phyloP scores from a whole-genome alignment of 805 yeast genomes.

The Spencermartinsiella europaea region DNA sequence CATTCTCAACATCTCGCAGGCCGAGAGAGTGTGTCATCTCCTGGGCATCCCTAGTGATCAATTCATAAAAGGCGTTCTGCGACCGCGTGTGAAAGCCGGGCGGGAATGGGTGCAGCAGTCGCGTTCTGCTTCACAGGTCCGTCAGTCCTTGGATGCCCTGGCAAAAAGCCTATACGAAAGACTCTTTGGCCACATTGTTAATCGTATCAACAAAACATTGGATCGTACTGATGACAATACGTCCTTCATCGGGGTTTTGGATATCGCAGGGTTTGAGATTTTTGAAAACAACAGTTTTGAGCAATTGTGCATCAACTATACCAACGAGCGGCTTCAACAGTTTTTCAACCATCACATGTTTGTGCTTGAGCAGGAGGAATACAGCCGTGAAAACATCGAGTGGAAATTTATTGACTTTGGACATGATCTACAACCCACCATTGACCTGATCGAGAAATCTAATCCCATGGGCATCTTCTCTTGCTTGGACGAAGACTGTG shows the following conservation, averaged over 20 bases:
- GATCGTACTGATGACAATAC: slow-evolving; percentile 37
- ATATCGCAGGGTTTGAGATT: slow-evolving; percentile 96
- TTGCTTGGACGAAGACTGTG: slow-evolving; percentile 88
- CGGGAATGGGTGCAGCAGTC: slow-evolving; percentile 78
- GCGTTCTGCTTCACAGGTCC: slow-evolving; percentile 73
- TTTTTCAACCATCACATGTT: slow-evolving; percentile 94
- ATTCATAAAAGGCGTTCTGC: slow-evolving; percentile 56
- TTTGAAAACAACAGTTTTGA: slow-evolving; percentile 94
- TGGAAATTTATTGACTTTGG: slow-evolving; percentile 96
- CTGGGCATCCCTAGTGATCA: slow-evolving; percentile 57
- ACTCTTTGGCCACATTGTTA: slow-evolving; percentile 71
- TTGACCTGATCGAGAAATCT: slow-evolving; percentile 77
- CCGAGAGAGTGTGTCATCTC: slow-evolving; percentile 50
- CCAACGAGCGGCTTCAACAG: slow-evolving; percentile 94
- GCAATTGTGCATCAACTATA: slow-evolving; percentile 87
- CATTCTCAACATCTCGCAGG: slow-evolving; percentile 47
- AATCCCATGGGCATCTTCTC: slow-evolving; percentile 79
- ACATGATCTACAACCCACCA: slow-evolving; percentile 88
- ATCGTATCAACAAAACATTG: slow-evolving; percentile 65
- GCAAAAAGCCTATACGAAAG: slow-evolving; percentile 84
- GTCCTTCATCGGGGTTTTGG: slow-evolving; percentile 76
- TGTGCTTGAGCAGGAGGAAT: slow-evolving; percentile 96
- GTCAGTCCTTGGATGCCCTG: slow-evolving; percentile 75
- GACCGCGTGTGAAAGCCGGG: slow-evolving; percentile 89
- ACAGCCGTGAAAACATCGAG: slow-evolving; percentile 85